Base-by-base conservation (phyloP, 345 rosid species). In the Pistacia integerrima region DNA sequence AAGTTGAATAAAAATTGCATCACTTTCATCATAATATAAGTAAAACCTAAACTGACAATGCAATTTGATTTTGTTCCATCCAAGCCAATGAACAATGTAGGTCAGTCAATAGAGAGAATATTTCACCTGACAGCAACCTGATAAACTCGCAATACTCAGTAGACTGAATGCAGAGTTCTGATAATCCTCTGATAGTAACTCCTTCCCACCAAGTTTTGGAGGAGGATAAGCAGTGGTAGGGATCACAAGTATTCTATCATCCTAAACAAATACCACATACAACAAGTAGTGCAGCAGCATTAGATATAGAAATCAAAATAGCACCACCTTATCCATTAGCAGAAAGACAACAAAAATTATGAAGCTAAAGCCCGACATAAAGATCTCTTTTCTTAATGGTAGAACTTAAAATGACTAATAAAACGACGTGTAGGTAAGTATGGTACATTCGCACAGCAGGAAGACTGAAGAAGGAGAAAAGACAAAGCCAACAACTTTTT, bases 91-190 rank as follows among this genome's bases (percentile, higher is more conserved):
- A 2, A 36, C 54, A 73, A 25, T 35, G 44, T 54, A 20, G 36
- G 35, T 52, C 38, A 55, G 22, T 2, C 25, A 36, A 57, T 41
- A 28, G 56, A 55, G 56, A 66, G 38, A 73, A 30, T 13, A 41
- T 25, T 61, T 70, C 71, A 95, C 99, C 98, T 96, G 98, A 81
- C 99, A 96, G 83, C 98, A 96, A 69, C 98, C 99, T 1, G 98
- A 96, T 62, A 96, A 73, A 79, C 98, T 94, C 73, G 98, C 94
- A 75, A 96, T 86, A 84, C 98, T 92, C 81, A 90, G 81, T 64
- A 97, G 88, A 84, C 92, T 85, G 73, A 79, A 85, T 74, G 81
- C 79, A 63, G 80, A 70, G 74, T 69, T 86, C 79, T 85, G 90
- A 86, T 90, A 94, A 75, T 94, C 91, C 74, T 90, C 95, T 8